Conservation (phyloP, 1,139 yeast genomes). For the Diutina sp. region DNA sequence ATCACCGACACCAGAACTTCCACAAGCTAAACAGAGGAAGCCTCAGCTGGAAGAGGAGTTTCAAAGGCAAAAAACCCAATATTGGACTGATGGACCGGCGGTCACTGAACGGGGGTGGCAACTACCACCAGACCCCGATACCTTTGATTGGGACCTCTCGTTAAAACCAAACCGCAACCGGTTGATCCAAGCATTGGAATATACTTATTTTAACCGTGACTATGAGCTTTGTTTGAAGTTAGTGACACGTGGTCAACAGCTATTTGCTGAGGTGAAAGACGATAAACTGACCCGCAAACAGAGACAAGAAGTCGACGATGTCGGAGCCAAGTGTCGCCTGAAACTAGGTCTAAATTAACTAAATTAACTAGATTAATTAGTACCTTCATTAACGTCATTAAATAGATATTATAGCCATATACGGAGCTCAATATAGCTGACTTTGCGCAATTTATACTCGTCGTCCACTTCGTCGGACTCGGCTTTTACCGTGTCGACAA, state of each 20-base stretch:
- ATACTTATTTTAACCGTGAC: slow-evolving; percentile 34
- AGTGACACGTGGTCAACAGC: slow-evolving; percentile 15
- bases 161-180: slow-evolving; percentile 22
- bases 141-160: slow-evolving; percentile 12
- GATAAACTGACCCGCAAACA: not conserved
- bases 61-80: slow-evolving; percentile 28
- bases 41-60: slow-evolving; percentile 48
- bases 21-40: slow-evolving; percentile 22
- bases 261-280: slow-evolving; percentile 10
- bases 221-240: slow-evolving; percentile 30
- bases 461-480: slow-evolving; percentile 23
- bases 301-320: not conserved
- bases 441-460: slow-evolving; percentile 34
- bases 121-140: slow-evolving; percentile 12
- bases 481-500: slow-evolving; percentile 43
- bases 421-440: slow-evolving; percentile 46
- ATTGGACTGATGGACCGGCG: slow-evolving; percentile 36
- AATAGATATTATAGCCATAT: slow-evolving; percentile 4
- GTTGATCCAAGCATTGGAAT: slow-evolving; percentile 32
- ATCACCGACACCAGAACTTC: not conserved
- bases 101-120: slow-evolving; percentile 37
- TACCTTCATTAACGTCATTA: not conserved
- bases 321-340: not conserved
- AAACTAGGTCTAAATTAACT: not conserved
- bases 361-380: too few species aligned